Evolutionary conservation across 164 flowering plant genomes (phyloP), one percentile per base, ranked within the genome.

Genomic region (Tinospora cordifolia): DNA sequence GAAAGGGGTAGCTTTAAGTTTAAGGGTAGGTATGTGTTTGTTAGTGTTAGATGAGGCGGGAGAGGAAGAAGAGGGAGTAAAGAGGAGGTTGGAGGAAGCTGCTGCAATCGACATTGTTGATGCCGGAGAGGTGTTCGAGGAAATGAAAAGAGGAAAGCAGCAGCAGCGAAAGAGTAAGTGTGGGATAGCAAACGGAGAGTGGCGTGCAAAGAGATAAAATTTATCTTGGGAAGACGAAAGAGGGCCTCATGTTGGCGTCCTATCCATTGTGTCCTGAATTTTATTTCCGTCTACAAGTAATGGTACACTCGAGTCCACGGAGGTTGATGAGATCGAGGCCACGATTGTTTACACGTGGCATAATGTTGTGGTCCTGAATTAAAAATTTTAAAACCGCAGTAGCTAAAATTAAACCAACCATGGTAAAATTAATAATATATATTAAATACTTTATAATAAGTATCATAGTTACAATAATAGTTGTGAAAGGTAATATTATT

Each of bases 21-120:
- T 19, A 62, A 46, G 54, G 66, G 68, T 6, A 62, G 19, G 21
- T n/a, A 54, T 62, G 59, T 14, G 25, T 54, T 8, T 17, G 70
- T 36, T 15, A 26, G 3, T 14, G 60, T 3, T 44, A 15, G 70
- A 19, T 5, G 59, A 1, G 24, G 62, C 21, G 7, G 74, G 7
- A 27, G 67, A 19, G 27, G 69, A 14, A 15, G 64, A 46, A 22
- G 62, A 22, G 49, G 76, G 25, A 49, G 67, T 62, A 27, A 64
- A 47, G 8, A 69, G 51, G 39, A 62, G 51, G 38, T 69, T 63
- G 12, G 75, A 38, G 0, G 76, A 22, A 30, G 68, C 30, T 26
- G 71, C 63, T 47, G 76, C 30, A 25, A 69, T 64, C 54, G 76
- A 72, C 76, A 74, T 74, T 41, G 12, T 0, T 6, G 67, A 9